Conservation (phyloP, 495 filamentous ascomycete genomes). For the Saxophila tyrrhenica region DNA sequence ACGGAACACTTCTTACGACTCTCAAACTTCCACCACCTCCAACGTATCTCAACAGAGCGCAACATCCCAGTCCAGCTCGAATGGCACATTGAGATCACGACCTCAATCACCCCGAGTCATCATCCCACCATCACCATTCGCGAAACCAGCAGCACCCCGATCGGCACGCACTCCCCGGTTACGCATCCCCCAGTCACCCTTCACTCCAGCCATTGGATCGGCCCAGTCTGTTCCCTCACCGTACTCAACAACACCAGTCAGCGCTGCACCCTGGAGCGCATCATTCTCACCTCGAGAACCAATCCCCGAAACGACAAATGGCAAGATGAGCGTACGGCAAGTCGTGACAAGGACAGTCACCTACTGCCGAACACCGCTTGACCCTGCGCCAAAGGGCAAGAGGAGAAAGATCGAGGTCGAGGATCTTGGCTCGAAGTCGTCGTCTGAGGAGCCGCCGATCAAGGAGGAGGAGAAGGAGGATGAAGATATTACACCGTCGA, state of each 20-base stretch:
- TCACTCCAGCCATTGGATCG: slow-evolving; percentile 39
- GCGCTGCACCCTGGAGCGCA: slow-evolving; percentile 27
- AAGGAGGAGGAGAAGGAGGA: slow-evolving; percentile 9
- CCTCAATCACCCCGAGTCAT: slow-evolving; percentile 19
- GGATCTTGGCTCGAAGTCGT: neutral
- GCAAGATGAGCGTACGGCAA: slow-evolving; percentile 43
- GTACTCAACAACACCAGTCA: slow-evolving; percentile 11
- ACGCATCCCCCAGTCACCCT: slow-evolving; percentile 50
- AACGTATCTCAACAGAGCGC: slow-evolving; percentile 12
- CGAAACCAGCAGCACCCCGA: slow-evolving; percentile 33
- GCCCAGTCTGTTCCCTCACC: slow-evolving; percentile 18
- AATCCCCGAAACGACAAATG: slow-evolving; percentile 45
- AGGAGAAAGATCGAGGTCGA: slow-evolving; percentile 52
- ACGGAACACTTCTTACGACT: slow-evolving; percentile 18
- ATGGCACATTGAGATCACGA: slow-evolving; percentile 3
- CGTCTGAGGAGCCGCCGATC: slow-evolving; percentile 5
- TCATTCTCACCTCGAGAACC: slow-evolving; percentile 46
- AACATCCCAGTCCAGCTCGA: neutral
- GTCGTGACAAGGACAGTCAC: slow-evolving; percentile 69
- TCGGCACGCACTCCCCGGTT: slow-evolving; percentile 47
- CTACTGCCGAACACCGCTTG: slow-evolving; percentile 35
- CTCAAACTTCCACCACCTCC: slow-evolving; percentile 14
- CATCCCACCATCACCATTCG: slow-evolving; percentile 35
- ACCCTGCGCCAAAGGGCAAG: slow-evolving; percentile 55
- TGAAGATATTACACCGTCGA: neutral